Evolutionary conservation across 2,329 filamentous ascomycete species (phyloP), one percentile per base, ranked within the genome.

Genomic region (Alternaria sp.): DNA sequence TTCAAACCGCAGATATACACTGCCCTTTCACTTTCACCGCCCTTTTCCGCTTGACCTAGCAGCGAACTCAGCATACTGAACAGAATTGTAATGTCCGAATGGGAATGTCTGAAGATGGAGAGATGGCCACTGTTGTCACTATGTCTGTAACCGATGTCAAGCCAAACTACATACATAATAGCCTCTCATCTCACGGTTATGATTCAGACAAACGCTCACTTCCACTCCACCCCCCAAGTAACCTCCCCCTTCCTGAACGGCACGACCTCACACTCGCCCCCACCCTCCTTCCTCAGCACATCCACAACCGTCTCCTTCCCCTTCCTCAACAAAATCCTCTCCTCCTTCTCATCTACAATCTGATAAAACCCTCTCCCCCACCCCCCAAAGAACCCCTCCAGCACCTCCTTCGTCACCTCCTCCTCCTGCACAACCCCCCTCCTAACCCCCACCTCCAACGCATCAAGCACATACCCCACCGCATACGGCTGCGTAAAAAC

Each of bases 401-500:
- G 67, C 32, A 82, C 82, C 66, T 88, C 85, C 61, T 78, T 74
- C 5, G 82, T 87, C 32, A 90, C 83, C 40, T 88, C 85, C 28
- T 84, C 83, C 59, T 85, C 84, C 46, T 76, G 79, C 21, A 90
- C 67, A 45, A 87, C 81, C 0, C 85, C 85, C 66, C 84, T 83
- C 71, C 84, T 79, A 5, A 90, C 81, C 5, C 85, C 91, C 69
- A 88, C 86, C 77, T 91, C 87, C 44, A 93, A 80, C 21, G 87
- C 87, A 77, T 86, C 86, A 23, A 93, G 81, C 50, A 93, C 89
- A 51, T 89, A 84, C 58, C 88, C 88, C 2, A 89, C 84, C 0
- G 88, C 89, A 74, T 89, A 89, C 5, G 90, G 89, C 81, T 95
- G 92, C 1, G 92, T 94, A 77, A 93, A 95, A 46, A 94, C 91